Percentiles rank a stretch among this genome's conserved stretches.
phyloP scores from a whole-genome alignment of 2,329 filamentous ascomycete genomes.

The Fusarium robinianum region DNA sequence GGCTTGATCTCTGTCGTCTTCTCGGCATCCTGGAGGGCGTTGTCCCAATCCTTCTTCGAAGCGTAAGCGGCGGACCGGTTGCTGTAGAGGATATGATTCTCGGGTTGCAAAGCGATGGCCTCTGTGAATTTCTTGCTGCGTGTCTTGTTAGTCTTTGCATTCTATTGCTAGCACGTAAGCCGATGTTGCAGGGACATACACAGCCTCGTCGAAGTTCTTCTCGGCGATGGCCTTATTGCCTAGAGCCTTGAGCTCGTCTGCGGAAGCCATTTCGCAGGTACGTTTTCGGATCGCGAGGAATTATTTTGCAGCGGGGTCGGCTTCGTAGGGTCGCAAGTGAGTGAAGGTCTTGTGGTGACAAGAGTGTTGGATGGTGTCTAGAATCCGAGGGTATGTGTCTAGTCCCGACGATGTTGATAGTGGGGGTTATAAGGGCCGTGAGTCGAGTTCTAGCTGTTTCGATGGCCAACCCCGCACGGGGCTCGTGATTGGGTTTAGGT shows the following conservation, averaged over 20 bases:
- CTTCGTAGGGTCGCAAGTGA: too few species aligned
- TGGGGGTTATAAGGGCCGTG: constrained; percentile 40
- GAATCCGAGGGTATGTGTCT: constrained; percentile 30
- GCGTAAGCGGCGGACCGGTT: constrained; percentile 90
- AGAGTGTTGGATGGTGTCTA: too few species aligned
- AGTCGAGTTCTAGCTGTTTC: constrained; percentile 51
- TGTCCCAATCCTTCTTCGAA: constrained; percentile 85
- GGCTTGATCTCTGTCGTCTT: constrained; percentile 95
- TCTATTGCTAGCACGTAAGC: not conserved
- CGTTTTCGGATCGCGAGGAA: too few species aligned
- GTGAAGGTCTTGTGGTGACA: too few species aligned
- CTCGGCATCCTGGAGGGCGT: constrained; percentile 84
- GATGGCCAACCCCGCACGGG: constrained; percentile 41
- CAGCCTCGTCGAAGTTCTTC: constrained; percentile 94
- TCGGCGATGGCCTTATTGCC: constrained; percentile 98
- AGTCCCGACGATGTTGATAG: constrained; percentile 32
- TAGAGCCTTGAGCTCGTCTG: constrained; percentile 88
- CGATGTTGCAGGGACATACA: constrained; percentile 70
- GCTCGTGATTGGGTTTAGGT: constrained; percentile 39
- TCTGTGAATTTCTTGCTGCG: constrained; percentile 88
- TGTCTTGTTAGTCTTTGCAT: constrained; percentile 20
- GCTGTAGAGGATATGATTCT: constrained; percentile 96
- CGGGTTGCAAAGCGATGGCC: constrained; percentile 84
- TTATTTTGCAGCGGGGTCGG: too few species aligned
- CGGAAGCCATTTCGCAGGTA: constrained; percentile 55